Conservation (phyloP, 257 asterid species). For the Solanum raphanifolium region DNA sequence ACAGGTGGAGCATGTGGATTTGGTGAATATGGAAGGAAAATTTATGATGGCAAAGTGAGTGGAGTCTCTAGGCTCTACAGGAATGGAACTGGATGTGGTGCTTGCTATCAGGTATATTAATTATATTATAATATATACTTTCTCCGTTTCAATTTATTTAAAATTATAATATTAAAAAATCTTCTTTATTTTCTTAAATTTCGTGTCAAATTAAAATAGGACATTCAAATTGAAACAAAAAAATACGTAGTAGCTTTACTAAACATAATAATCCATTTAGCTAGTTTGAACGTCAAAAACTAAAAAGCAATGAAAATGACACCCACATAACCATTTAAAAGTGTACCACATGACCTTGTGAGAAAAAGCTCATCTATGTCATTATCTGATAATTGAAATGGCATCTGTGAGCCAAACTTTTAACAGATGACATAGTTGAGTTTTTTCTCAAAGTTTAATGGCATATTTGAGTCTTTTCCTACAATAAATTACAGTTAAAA, state of each 20-base stretch:
- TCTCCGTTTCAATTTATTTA: fast-evolving
- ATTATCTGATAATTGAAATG: too few relatives aligned
- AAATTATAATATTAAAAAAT: fast-evolving
- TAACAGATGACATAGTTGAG: too few relatives aligned
- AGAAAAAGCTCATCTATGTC: too few relatives aligned
- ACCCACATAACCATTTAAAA: neutral
- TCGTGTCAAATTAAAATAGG: fast-evolving
- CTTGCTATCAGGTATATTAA: conserved; percentile 64
- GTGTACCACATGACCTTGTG: neutral
- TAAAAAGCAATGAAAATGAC: conserved; percentile 1
- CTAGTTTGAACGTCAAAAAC: neutral
- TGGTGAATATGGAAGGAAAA: conserved; percentile 61
- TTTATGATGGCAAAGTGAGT: conserved; percentile 48
- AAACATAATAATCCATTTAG: neutral
- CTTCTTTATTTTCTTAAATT: neutral
- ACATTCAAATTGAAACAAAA: fast-evolving
- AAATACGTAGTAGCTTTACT: neutral
- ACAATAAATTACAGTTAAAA: neutral
- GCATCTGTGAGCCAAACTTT: too few relatives aligned
- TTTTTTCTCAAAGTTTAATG: too few relatives aligned
- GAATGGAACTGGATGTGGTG: conserved; percentile 79
- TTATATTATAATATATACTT: neutral
- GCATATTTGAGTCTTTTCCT: too few relatives aligned
- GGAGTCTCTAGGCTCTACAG: conserved; percentile 65
- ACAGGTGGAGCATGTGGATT: conserved; percentile 84